Evolutionary conservation across 2,329 filamentous ascomycete species (phyloP).

Genomic region (Aspergillus sp.): DNA sequence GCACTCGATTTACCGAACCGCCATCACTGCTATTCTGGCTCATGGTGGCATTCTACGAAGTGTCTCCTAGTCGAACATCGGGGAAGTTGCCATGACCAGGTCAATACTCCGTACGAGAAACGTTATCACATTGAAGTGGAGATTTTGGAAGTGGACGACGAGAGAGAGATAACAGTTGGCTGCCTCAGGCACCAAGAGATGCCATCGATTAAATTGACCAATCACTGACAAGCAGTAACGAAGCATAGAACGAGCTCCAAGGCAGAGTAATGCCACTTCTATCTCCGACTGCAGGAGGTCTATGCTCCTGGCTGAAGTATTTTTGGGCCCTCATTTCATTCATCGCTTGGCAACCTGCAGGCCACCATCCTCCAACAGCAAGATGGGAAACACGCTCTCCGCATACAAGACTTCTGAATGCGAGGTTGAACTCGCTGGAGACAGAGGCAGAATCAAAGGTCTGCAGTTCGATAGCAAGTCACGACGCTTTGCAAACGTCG

Average conservation of each 20-base stretch:
- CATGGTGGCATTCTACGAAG: background rate
- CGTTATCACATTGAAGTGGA: background rate
- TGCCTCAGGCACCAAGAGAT: constrained; percentile 5
- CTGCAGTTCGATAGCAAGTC: constrained; percentile 30
- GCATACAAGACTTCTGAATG: constrained; percentile 16
- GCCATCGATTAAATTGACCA: constrained; percentile 16
- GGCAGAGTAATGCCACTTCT: background rate
- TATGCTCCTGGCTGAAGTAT: background rate
- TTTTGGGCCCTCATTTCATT: background rate
- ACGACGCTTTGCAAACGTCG: constrained; percentile 39
- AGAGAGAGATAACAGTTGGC: background rate
- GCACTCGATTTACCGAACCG: background rate
- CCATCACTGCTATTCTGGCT: background rate
- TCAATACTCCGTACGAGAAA: too few species aligned
- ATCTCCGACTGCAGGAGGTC: background rate
- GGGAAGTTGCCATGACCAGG: background rate
- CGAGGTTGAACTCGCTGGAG: constrained; percentile 5
- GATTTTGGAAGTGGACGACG: background rate
- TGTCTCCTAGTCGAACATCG: background rate
- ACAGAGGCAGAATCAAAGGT: constrained; percentile 21
- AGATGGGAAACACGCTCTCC: constrained; percentile 22
- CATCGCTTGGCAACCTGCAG: background rate
- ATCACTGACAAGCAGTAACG: constrained; percentile 5
- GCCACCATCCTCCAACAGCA: background rate
- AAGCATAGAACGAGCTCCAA: background rate